These are phyloP conservation scores for Starmerella cellae DNA, from an alignment of 805 yeast genomes.

Conservation along the genomic window DNA sequence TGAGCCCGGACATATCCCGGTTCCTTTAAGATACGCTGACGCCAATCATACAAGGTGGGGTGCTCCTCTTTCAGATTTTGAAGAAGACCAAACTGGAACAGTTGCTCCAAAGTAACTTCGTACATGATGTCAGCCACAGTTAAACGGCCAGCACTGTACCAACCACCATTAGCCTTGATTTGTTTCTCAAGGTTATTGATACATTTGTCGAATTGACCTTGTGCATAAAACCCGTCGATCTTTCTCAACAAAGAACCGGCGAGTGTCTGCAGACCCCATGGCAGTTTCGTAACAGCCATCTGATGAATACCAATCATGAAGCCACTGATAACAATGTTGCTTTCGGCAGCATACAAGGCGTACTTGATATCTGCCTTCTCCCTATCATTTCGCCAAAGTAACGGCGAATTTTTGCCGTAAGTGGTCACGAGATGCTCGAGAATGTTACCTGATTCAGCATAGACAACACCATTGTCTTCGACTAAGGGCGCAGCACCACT, in stretches of 20 bases:
- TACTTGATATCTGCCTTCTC: conserved; percentile 37
- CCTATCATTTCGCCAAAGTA: conserved; percentile 31
- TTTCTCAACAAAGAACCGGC: conserved; percentile 34
- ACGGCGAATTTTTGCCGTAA: conserved; percentile 34
- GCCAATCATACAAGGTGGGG: conserved; percentile 18
- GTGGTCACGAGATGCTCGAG: conserved; percentile 38
- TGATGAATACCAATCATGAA: conserved; percentile 30
- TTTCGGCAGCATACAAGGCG: conserved; percentile 48
- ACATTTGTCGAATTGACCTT: conserved; percentile 34
- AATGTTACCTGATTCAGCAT: conserved; percentile 53
- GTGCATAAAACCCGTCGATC: conserved; percentile 38
- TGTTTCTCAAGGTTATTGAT: conserved; percentile 33
- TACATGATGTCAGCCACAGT: conserved; percentile 49
- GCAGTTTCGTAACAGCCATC: conserved; percentile 23
- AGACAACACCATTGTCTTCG: conserved; percentile 32
- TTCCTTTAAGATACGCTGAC: conserved; percentile 7
- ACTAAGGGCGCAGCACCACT: conserved; percentile 53
- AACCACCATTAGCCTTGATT: conserved; percentile 38
- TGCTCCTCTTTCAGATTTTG: conserved; percentile 6
- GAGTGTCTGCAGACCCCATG: conserved; percentile 22
- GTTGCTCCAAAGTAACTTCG: conserved; percentile 8
- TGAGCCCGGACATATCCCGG: conserved; percentile 6
- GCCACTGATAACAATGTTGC: conserved; percentile 41
- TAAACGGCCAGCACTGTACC: conserved; percentile 45
- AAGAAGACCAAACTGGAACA: conserved; percentile 3